Percentiles rank a stretch among this genome's conserved stretches.
Evolutionary conservation across 2,329 filamentous ascomycete genomes (phyloP).

Genomic region (Fusarium phyllophilum): DNA sequence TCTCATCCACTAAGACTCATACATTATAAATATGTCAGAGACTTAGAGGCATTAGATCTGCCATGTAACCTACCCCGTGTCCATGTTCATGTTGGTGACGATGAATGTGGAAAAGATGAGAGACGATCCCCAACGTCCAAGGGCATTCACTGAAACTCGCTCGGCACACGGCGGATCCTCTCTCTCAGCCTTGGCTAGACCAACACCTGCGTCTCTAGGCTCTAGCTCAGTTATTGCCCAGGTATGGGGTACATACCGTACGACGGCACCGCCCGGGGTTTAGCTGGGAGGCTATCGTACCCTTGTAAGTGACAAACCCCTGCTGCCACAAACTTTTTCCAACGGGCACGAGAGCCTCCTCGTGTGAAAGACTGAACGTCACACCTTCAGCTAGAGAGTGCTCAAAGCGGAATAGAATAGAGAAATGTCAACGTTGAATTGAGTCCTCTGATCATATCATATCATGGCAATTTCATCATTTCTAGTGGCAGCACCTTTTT

Average conservation of each 20-base stretch:
- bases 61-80: slow-evolving; percentile 24
- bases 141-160: slow-evolving; percentile 2
- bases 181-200: slow-evolving; percentile 8
- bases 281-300: not conserved
- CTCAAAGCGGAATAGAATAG: not conserved
- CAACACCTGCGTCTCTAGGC: not conserved
- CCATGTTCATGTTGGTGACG: not conserved
- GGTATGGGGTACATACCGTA: slow-evolving; percentile 28
- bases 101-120: not conserved
- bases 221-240: not conserved
- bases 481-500: slow-evolving; percentile 16
- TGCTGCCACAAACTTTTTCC: slow-evolving; percentile 28
- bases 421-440: not conserved
- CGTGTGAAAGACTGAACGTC: not conserved
- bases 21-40: not conserved
- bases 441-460: slow-evolving; percentile 14
- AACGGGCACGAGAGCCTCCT: slow-evolving; percentile 5
- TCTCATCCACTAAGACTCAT: not conserved
- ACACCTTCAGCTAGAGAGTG: slow-evolving; percentile 1
- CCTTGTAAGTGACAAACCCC: slow-evolving; percentile 9
- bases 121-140: not conserved
- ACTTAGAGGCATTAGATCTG: not conserved
- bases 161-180: slow-evolving; percentile 7
- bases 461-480: not conserved
- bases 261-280: slow-evolving; percentile 22